Evolutionary conservation across 306 rosid species (phyloP), one percentile per base, ranked within the genome.

Genomic region (Pachyrhizus erosus): DNA sequence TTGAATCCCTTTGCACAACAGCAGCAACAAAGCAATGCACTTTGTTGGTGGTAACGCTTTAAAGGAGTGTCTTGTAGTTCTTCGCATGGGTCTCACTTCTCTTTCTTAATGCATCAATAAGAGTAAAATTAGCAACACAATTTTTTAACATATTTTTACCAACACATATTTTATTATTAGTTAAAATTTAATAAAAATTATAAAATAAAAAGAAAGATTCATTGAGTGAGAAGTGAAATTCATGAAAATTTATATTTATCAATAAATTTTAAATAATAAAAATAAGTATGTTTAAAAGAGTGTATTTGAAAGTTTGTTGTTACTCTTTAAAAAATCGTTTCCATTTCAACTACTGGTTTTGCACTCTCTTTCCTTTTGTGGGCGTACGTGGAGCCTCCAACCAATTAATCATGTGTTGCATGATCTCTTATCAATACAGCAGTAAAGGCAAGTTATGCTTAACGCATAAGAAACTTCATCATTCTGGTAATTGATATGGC

Each of bases 381-480:
- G 45, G n/a, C 45, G 52, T 67, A 34, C 10, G 83, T 70, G 79
- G 80, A 49, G 60, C 52, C 84, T 72, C 79, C 77, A 29, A 34
- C 17, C 77, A 64, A 34, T 34, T 18, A 66, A 72, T 84, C 40
- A 73, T 81, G 42, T 21, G 73, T 73, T 18, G 73, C 42, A 62
- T 81, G 73, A 69, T 48, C 81, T 55, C 51, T 51, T 33, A 67
- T 60, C 76, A 60, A 77, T 10, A 33, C 39, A 55, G 26, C 23
- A 60, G 11, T 49, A 64, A 86, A 87, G 23, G 86, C 66, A 48
- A 64, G 81, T 60, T 20, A 89, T 87, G 85, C 95, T 89, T 91
- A 87, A 84, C 57, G 92, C 86, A 76, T 80, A 91, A 91, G 95
- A 83, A 91, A 91, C 88, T 80, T 70, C 21, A 43, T 8, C 79